Evolutionary conservation across 1,284 basidiomycete species (phyloP), one percentile per base, ranked within the genome.

Genomic region (Mixia osmundae): DNA sequence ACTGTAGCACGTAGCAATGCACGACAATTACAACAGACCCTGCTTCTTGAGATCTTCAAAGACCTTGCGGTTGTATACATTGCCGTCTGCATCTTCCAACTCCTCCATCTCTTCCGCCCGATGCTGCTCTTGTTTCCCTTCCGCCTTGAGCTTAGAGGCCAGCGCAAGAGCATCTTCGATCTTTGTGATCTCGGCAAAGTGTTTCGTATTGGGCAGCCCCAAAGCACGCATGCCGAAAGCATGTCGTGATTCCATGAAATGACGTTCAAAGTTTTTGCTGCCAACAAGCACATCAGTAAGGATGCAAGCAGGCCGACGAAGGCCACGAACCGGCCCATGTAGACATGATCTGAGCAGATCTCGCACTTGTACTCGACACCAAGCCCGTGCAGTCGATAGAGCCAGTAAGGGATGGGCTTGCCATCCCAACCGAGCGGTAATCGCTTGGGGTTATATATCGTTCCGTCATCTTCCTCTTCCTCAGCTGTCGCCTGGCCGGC

Each of bases 211-310:
- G 1, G 91, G 91, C 44, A 99, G 62, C 12, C 91, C 91, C 21
- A 99, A 65, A 3, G 91, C 89, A 27, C 85, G 73, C 83, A 99
- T 94, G 21, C 89, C 91, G 49, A 95, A 97, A 2, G 89, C 80
- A 60, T 99, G 91, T 38, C 87, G 66, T 25, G 79, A 77, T 63
- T 97, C 91, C 66, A 80, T 58, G 61, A 89, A 87, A 59, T 89
- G 82, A 37, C 79, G 67, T 52, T 89, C 82, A 50, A 87, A 89
- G 57, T 85, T 85, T 68, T 87, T 87, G 54, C 78, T 76, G 47
- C 31, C 36, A 18, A 36, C 30, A 20, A 5, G 12, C 18, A n/a
- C n/a, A n/a, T n/a, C n/a, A n/a, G n/a, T n/a, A n/a, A n/a, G n/a
- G n/a, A n/a, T n/a, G 30, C 37, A 37, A 19, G 37, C 40, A 9